A percentile compares a stretch with the other conserved stretches of the same genome.
Evolutionary conservation across 352 stramenopile genomes (phyloP).

Genomic region (Pythium phragmiticola): DNA sequence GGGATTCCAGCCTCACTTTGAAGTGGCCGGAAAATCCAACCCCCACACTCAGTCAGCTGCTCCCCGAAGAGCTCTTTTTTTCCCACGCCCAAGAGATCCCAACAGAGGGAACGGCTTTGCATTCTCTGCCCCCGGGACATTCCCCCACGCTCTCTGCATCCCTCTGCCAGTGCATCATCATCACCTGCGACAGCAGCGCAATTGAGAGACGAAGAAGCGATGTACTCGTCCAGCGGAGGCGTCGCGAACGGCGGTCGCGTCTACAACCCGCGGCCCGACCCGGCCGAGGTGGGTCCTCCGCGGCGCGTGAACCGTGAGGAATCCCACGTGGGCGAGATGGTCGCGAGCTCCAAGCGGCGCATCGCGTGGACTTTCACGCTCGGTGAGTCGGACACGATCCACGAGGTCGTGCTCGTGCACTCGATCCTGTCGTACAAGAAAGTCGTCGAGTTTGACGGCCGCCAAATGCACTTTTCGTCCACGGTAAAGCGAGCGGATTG

Average conservation of each 20-base stretch:
- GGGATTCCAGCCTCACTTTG: conserved; percentile 15
- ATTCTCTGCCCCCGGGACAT: conserved; percentile 11
- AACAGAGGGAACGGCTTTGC: too few species aligned
- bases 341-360: conserved; percentile 82
- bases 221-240: conserved; percentile 57
- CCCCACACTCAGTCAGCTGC: conserved; percentile 14
- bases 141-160: background rate
- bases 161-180: background rate
- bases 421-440: conserved; percentile 89
- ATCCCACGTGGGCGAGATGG: conserved; percentile 75
- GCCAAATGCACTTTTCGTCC: conserved; percentile 80
- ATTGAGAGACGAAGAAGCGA: conserved; percentile 18
- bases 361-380: conserved; percentile 83
- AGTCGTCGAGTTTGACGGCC: conserved; percentile 75
- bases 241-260: conserved; percentile 47
- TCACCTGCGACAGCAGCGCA: background rate
- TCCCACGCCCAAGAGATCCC: too few species aligned
- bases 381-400: conserved; percentile 63
- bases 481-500: conserved; percentile 38
- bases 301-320: conserved; percentile 75
- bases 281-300: conserved; percentile 60
- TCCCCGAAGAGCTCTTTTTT: background rate
- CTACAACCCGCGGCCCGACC: conserved; percentile 71
- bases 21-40: conserved; percentile 19
- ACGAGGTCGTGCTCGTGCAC: conserved; percentile 79